phyloP scores from a whole-genome alignment of 2,329 filamentous ascomycete species.

The Trichoderma cornu-damae region DNA sequence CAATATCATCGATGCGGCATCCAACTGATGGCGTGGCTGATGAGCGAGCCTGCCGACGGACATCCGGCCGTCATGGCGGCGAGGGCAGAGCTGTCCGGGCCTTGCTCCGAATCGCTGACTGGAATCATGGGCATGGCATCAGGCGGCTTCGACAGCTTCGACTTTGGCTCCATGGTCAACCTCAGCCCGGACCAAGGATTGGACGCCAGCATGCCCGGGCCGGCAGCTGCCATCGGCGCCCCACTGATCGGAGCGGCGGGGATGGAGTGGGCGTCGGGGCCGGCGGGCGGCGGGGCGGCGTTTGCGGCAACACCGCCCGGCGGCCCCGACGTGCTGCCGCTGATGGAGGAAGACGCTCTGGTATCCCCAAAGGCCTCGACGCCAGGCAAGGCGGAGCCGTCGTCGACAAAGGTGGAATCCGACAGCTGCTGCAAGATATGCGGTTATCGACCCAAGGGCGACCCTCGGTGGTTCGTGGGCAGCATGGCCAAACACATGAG shows the following conservation, averaged over 20 bases:
- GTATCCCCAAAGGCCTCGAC: slow-evolving; percentile 6
- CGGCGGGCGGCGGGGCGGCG: background rate
- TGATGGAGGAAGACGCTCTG: background rate
- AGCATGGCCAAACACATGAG: slow-evolving; percentile 57
- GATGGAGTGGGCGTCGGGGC: slow-evolving; percentile 11
- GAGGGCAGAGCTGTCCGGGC: background rate
- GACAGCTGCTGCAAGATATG: slow-evolving; percentile 47
- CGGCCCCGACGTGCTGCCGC: background rate
- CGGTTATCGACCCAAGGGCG: slow-evolving; percentile 51
- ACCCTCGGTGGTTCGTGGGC: slow-evolving; percentile 54
- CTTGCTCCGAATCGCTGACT: background rate
- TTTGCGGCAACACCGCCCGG: background rate
- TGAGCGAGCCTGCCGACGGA: slow-evolving; percentile 22
- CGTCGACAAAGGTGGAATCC: slow-evolving; percentile 38
- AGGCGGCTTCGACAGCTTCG: slow-evolving; percentile 23
- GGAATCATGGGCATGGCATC: slow-evolving; percentile 17
- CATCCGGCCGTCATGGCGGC: background rate
- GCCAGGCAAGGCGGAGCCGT: slow-evolving; percentile 9
- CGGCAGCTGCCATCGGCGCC: background rate
- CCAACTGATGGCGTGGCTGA: slow-evolving; percentile 38
- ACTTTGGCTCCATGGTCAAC: slow-evolving; percentile 21
- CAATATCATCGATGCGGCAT: slow-evolving; percentile 41
- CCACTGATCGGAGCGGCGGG: background rate
- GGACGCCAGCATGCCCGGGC: background rate
- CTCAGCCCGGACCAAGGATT: slow-evolving; percentile 20